Evolutionary conservation across 805 yeast species (phyloP).

Genomic region (Barnettozyma pratensis): DNA sequence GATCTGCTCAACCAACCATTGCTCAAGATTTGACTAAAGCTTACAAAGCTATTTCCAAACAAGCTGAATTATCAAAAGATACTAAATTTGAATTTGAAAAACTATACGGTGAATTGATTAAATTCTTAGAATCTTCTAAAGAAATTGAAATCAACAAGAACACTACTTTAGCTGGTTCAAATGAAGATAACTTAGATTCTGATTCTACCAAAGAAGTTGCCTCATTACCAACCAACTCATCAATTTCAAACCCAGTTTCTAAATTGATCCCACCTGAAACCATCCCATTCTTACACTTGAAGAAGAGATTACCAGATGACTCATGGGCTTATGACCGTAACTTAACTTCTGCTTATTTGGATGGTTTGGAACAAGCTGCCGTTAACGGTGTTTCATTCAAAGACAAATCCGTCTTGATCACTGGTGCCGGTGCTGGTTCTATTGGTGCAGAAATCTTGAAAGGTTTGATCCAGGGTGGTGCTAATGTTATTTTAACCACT

Average conservation of each 20-base stretch:
- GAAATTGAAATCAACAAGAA: constrained; percentile 67
- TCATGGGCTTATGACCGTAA: constrained; percentile 81
- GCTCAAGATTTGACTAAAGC: constrained; percentile 81
- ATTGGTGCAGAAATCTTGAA: constrained; percentile 96
- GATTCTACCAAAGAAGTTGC: constrained; percentile 76
- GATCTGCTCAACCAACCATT: constrained; percentile 63
- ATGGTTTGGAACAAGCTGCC: constrained; percentile 91
- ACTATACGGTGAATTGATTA: constrained; percentile 64
- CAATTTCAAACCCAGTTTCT: constrained; percentile 69
- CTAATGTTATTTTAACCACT: constrained; percentile 93
- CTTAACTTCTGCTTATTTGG: constrained; percentile 73
- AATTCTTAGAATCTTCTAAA: constrained; percentile 61
- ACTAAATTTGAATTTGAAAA: constrained; percentile 68
- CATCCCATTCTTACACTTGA: constrained; percentile 90
- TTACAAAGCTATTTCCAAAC: constrained; percentile 75
- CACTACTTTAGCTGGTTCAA: constrained; percentile 47
- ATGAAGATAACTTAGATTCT: constrained; percentile 44
- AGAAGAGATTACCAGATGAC: constrained; percentile 67
- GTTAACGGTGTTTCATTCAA: constrained; percentile 88
- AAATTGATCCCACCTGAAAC: constrained; percentile 74
- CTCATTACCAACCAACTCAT: constrained; percentile 68
- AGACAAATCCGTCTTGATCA: constrained; percentile 82
- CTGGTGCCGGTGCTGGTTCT: constrained; percentile 99
- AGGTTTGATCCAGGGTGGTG: constrained; percentile 97
- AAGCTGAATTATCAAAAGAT: constrained; percentile 53